Evolutionary conservation across 2,329 filamentous ascomycete genomes (phyloP).

Genomic region (Neopestalotiopsis clavispora): DNA sequence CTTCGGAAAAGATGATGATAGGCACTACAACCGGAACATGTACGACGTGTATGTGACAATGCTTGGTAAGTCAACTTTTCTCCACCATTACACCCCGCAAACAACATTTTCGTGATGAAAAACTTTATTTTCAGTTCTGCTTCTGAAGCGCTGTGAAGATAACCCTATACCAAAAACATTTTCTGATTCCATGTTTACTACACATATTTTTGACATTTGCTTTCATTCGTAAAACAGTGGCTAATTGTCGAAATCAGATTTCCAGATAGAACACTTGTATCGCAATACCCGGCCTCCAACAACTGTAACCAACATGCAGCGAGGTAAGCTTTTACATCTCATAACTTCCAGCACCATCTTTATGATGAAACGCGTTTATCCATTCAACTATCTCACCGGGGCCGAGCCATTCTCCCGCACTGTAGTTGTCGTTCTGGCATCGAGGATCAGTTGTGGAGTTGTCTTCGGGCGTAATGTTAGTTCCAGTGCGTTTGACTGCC

Average conservation of each 20-base stretch:
- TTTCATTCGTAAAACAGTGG: background rate
- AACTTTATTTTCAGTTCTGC: slow-evolving; percentile 70
- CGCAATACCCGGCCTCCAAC: background rate
- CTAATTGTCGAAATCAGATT: slow-evolving; percentile 5
- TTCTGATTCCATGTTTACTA: slow-evolving; percentile 49
- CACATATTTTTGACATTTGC: slow-evolving; percentile 18
- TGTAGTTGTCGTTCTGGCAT: slow-evolving; percentile 55
- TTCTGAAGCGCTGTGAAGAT: slow-evolving; percentile 73
- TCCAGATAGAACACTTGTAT: background rate
- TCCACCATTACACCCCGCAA: background rate
- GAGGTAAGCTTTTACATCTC: background rate
- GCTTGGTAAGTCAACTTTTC: background rate
- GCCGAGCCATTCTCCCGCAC: slow-evolving; percentile 78
- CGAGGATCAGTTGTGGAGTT: slow-evolving; percentile 81
- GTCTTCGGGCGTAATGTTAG: slow-evolving; percentile 59
- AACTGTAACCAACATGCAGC: background rate
- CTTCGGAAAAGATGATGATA: background rate
- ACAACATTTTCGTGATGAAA: slow-evolving; percentile 65
- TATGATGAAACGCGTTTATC: slow-evolving; percentile 74
- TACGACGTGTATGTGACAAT: background rate
- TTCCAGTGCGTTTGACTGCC: slow-evolving; percentile 57
- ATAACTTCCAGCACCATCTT: slow-evolving; percentile 19
- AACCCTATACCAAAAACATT: slow-evolving; percentile 67
- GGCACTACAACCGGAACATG: background rate
- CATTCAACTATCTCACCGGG: slow-evolving; percentile 72